These are phyloP conservation scores for Beauveria asiatica DNA, from an alignment of 2,329 filamentous ascomycete genomes.

Conservation along the genomic window DNA sequence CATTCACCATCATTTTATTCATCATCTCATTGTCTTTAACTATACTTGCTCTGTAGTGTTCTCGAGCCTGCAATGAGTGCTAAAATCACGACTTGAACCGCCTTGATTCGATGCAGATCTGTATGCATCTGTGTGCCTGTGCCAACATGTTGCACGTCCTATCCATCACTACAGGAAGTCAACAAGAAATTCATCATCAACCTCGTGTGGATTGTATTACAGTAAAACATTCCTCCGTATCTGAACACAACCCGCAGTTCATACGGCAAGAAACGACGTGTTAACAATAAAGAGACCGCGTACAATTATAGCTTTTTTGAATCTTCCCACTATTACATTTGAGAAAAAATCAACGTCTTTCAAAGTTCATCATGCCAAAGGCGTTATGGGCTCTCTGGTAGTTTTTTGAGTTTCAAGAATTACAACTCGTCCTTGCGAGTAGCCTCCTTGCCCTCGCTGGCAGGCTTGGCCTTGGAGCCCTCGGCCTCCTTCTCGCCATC, in stretches of 20 bases:
- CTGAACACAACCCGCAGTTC: not conserved
- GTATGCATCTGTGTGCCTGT: no score
- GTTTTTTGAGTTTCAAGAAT: not conserved
- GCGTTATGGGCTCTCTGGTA: not conserved
- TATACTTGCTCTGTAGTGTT: not conserved
- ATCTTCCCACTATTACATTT: slow-evolving; percentile 1
- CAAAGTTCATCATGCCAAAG: not conserved
- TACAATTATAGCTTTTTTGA: slow-evolving; percentile 1
- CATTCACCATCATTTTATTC: not conserved
- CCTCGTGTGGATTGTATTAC: not conserved
- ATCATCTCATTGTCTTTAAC: not conserved
- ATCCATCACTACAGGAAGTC: no score
- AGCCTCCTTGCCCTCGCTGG: slow-evolving; percentile 54
- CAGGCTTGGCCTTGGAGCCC: slow-evolving; percentile 49
- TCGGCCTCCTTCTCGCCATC: slow-evolving; percentile 53
- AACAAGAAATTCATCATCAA: not conserved
- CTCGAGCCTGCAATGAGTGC: no score
- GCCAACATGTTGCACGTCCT: no score
- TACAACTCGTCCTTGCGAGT: slow-evolving; percentile 34
- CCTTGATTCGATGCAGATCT: no score
- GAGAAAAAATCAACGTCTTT: not conserved
- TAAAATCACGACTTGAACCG: no score
- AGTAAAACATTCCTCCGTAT: not conserved
- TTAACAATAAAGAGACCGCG: not conserved
- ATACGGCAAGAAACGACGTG: not conserved